Evolutionary conservation across 1,284 basidiomycete genomes (phyloP).

Genomic region (Cutaneotrichosporon sp.): DNA sequence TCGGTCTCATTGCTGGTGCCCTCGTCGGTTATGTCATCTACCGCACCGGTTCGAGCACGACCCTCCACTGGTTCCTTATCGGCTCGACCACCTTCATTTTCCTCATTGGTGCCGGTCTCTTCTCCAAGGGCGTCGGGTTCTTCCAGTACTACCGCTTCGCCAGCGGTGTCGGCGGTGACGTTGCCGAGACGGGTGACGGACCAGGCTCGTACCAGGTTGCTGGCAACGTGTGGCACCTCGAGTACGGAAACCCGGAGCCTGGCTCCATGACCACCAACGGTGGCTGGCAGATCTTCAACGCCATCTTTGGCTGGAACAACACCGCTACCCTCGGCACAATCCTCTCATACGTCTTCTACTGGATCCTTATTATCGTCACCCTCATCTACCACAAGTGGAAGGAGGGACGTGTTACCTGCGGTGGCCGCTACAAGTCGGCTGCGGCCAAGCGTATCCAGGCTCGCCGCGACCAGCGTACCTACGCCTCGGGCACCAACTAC

Average conservation of each 20-base stretch:
- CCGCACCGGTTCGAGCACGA: constrained; percentile 46
- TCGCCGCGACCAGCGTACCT: constrained; percentile 6
- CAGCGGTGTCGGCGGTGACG: constrained; percentile 61
- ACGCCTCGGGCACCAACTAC: background rate
- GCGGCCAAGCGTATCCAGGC: constrained; percentile 3
- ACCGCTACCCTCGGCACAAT: constrained; percentile 59
- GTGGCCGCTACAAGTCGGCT: constrained; percentile 24
- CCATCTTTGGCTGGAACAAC: constrained; percentile 49
- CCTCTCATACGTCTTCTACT: constrained; percentile 71
- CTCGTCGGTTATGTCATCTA: constrained; percentile 53
- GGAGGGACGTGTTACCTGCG: constrained; percentile 50
- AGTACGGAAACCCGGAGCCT: constrained; percentile 69
- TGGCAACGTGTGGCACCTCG: constrained; percentile 68
- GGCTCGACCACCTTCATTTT: constrained; percentile 83
- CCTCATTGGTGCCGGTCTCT: constrained; percentile 85
- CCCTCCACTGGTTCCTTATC: constrained; percentile 68
- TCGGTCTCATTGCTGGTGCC: constrained; percentile 70
- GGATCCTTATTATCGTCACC: constrained; percentile 62
- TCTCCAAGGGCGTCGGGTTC: constrained; percentile 61
- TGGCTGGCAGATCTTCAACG: constrained; percentile 47
- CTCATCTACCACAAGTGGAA: constrained; percentile 66
- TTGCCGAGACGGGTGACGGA: constrained; percentile 60
- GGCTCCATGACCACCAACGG: constrained; percentile 49
- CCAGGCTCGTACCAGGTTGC: constrained; percentile 59
- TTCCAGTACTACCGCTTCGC: constrained; percentile 60